Evolutionary conservation across 2,329 filamentous ascomycete genomes (phyloP).

Genomic region (Orbilia ellipsospora): DNA sequence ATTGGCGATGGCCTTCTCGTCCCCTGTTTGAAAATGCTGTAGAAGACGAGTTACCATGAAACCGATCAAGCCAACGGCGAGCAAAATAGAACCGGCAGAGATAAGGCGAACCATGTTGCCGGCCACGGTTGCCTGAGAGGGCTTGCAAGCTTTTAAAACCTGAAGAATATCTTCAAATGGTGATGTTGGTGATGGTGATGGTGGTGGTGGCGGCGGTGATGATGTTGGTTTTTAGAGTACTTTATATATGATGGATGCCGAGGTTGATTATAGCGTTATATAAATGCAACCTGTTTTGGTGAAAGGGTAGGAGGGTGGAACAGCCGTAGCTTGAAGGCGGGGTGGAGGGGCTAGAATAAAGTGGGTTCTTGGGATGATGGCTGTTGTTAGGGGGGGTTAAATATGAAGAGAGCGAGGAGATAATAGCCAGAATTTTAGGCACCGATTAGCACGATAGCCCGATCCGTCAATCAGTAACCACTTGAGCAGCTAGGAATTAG

Average conservation of each 20-base stretch:
- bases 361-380: neutral
- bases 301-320: no score
- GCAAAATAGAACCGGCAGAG: conserved; percentile 48
- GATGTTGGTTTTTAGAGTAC: no score
- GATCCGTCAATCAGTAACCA: neutral
- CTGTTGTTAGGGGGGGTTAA: conserved; percentile 13
- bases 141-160: neutral
- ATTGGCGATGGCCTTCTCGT: conserved; percentile 32
- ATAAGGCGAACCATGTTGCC: conserved; percentile 55
- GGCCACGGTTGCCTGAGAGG: conserved; percentile 47
- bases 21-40: conserved; percentile 26
- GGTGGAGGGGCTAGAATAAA: conserved; percentile 4
- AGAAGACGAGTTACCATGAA: conserved; percentile 26
- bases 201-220: no score
- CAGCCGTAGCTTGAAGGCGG: neutral
- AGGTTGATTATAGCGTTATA: no score
- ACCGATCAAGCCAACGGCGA: conserved; percentile 29
- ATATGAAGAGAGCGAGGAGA: conserved; percentile 11
- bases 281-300: no score
- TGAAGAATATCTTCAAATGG: neutral
- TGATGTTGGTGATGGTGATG: no score
- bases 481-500: neutral
- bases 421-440: conserved; percentile 14
- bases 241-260: no score
- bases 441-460: conserved; percentile 13